A percentile compares a stretch with the other conserved stretches of the same genome.
Conservation (phyloP, 495 filamentous ascomycete genomes). For the Podospora pseudopauciseta region DNA sequence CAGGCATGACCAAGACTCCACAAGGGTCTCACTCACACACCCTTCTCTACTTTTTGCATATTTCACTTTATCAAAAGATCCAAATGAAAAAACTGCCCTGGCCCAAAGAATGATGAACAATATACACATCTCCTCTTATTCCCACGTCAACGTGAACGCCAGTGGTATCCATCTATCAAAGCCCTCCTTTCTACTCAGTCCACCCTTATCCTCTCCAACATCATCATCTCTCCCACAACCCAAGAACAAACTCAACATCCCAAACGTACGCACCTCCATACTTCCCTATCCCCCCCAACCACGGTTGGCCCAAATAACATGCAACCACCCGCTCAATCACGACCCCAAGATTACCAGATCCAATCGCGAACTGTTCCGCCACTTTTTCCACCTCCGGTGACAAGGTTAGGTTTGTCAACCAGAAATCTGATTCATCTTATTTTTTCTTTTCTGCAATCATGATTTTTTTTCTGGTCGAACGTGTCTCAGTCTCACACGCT, state of each 20-base stretch:
- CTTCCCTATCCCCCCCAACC: neutral
- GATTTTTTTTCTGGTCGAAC: neutral
- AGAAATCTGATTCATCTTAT: neutral
- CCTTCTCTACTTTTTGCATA: neutral
- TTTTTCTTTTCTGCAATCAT: constrained; percentile 1
- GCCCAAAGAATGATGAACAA: neutral
- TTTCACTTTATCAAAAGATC: neutral
- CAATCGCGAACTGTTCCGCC: constrained; percentile 17
- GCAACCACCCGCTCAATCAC: neutral
- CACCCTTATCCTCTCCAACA: neutral
- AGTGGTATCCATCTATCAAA: neutral
- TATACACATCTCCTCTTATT: neutral
- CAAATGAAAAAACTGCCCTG: neutral
- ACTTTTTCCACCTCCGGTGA: constrained; percentile 7
- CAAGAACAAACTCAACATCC: neutral
- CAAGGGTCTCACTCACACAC: neutral
- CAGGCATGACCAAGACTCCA: neutral
- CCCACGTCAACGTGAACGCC: too few species aligned
- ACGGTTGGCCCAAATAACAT: neutral
- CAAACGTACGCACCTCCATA: too few species aligned
- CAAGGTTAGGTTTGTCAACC: neutral
- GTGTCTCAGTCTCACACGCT: neutral
- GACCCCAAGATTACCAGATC: neutral
- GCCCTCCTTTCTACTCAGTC: neutral
- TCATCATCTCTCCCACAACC: neutral